Base-by-base conservation (phyloP, 2,329 filamentous ascomycete species). In the Monosporascus ibericus region DNA sequence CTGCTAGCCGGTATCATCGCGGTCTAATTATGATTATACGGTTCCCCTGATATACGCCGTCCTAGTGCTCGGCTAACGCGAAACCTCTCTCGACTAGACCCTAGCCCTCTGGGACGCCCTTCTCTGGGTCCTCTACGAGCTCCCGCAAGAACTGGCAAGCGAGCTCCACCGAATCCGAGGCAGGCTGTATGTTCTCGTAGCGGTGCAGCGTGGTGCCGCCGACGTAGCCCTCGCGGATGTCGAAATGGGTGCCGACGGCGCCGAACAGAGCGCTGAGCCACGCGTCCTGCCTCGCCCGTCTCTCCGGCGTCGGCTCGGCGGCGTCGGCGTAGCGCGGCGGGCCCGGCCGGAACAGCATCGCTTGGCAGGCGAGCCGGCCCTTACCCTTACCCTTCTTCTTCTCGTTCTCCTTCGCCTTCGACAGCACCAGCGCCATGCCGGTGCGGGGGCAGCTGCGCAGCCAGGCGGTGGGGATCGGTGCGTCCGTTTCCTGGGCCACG, bases 311-410 rank as follows among this genome's bases (percentile, higher is more conserved):
- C 14, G 48, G 48, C 46, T 57, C 53, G 2, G 34, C 50, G 14
- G 52, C 52, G 1, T 9, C 15, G 2, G 15, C 3, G 48, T 60
- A 59, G 22, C 48, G 3, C 2, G 56, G 54, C 7, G 7, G 25
- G 7, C 18, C 39, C 2, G 59, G 59, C 49, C 50, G 53, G 49
- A 61, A 60, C 6, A 58, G 0, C 3, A 55, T 3, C 6, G 58
- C 14, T 6, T 50, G 53, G 38, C 51, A 56, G 17, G 3, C 17
- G n/a, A 7, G 3, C 3, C 14, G 44, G 6, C 2, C 14, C 6
- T 44, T 36, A 1, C 37, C 22, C 9, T 15, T 27, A 3, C 42
- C 42, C 20, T n/a, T 7, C 20, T 15, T 24, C 11, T 24, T 5
- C 40, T 39, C n/a, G 22, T 22, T 22, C 22, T 22, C 22, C 22